phyloP scores from a whole-genome alignment of 495 filamentous ascomycete species.

The Talaromyces stipitatus region DNA sequence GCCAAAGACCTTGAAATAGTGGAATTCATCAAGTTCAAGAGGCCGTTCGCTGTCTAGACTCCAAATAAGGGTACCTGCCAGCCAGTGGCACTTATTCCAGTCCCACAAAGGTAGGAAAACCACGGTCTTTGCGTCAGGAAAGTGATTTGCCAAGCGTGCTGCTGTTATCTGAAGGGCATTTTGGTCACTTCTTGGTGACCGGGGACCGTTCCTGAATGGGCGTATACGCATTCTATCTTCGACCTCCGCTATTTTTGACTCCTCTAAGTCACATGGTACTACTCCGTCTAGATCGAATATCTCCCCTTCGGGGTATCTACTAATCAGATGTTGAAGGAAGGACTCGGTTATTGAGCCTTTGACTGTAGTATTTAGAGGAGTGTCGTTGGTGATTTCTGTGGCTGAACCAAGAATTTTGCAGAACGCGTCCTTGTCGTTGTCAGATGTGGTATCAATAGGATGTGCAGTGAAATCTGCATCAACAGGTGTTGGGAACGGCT shows the following conservation, averaged over 20 bases:
- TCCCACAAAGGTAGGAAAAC: slow-evolving; percentile 39
- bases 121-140: background rate
- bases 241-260: background rate
- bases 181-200: background rate
- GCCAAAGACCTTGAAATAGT: slow-evolving; percentile 50
- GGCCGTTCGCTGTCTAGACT: slow-evolving; percentile 36
- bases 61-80: slow-evolving; percentile 53
- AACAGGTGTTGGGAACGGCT: background rate
- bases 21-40: slow-evolving; percentile 38
- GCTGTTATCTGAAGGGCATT: background rate
- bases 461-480: background rate
- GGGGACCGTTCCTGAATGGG: background rate
- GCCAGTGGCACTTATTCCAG: slow-evolving; percentile 53
- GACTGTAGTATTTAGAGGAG: background rate
- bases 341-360: background rate
- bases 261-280: background rate
- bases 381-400: background rate
- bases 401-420: background rate
- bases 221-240: background rate
- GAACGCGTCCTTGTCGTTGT: background rate
- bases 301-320: background rate
- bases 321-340: background rate
- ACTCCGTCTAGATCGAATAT: background rate
- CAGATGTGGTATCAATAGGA: background rate
- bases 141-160: background rate